These are phyloP conservation scores for Strobilomyces confusus DNA, from an alignment of 768 basidiomycete species.

Conservation along the genomic window DNA sequence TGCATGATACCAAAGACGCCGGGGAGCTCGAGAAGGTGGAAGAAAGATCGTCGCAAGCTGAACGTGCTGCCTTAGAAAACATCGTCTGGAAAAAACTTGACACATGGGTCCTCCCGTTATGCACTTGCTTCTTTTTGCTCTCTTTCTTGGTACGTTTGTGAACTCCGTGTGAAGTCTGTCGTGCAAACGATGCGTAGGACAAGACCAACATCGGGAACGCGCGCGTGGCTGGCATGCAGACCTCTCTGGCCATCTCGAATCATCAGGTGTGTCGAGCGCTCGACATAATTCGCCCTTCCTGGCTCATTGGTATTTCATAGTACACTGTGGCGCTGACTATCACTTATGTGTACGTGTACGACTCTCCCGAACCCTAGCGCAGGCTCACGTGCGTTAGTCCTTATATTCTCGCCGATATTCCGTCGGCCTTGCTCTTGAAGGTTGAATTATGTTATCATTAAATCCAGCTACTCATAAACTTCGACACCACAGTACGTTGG, in stretches of 20 bases:
- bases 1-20: background rate
- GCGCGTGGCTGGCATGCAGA: constrained; percentile 56
- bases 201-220: constrained; percentile 54
- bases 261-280: constrained; percentile 20
- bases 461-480: background rate
- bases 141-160: constrained; percentile 42
- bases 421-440: constrained; percentile 54
- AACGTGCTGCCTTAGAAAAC: background rate
- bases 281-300: background rate
- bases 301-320: constrained; percentile 14
- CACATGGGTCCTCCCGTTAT: constrained; percentile 43
- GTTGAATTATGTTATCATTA: constrained; percentile 11
- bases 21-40: background rate
- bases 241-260: constrained; percentile 37
- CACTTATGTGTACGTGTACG: constrained; percentile 3
- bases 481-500: background rate
- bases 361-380: background rate
- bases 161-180: background rate
- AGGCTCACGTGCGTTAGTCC: constrained; percentile 34
- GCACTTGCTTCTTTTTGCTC: constrained; percentile 45
- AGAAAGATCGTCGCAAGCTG: background rate
- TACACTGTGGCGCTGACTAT: constrained; percentile 34
- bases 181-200: constrained; percentile 25
- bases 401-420: constrained; percentile 46
- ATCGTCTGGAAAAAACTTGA: constrained; percentile 34